Base-by-base conservation (phyloP, 352 stramenopile species). In the Pythium apleroticum region DNA sequence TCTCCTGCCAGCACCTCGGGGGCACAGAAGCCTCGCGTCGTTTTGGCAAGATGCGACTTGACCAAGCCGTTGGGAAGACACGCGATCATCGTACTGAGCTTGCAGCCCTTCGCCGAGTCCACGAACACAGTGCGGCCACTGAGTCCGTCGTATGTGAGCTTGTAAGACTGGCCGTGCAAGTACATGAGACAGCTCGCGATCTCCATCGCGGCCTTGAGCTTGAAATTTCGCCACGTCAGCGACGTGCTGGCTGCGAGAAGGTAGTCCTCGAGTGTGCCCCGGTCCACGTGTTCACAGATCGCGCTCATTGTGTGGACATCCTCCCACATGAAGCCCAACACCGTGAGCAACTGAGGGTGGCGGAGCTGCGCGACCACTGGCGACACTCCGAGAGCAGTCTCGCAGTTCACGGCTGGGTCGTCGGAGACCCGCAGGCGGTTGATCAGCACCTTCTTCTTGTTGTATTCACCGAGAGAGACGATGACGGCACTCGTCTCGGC, bases 141-240 rank as follows among this genome's bases (percentile, higher is more conserved):
- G 4, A 93, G 72, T 27, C 77, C 82, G 39, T 90, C 82, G 73
- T 93, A 92, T 24, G 81, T 83, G 24, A 88, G 67, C 63, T 77
- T 80, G 68, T 88, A 78, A 0, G 64, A 65, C 59, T 91, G 78
- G 19, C 70, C 81, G 72, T 95, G 84, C 25, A 95, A 49, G 46
- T 93, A 91, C 81, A 90, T 89, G 31, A 95, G 73, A 4, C 76
- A 81, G 28, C 72, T 76, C 1, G 84, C 77, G 28, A 95, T 76
- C 46, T 93, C 73, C 25, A 77, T 64, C 22, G 84, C 84, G 19
- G 85, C 80, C 61, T 88, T 86, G 55, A 90, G 78, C 73, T 93
- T 92, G 65, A 90, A 91, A 43, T 88, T 88, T 24, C 71, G 68
- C 86, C 86, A 95, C 43, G 81, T 88, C 2, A 91, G 71, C 14